Percentiles rank a stretch among this genome's conserved stretches.
These are phyloP conservation scores for Tritrichomonas musculus DNA, from an alignment of 208 protist genomes.

Conservation along the genomic window DNA sequence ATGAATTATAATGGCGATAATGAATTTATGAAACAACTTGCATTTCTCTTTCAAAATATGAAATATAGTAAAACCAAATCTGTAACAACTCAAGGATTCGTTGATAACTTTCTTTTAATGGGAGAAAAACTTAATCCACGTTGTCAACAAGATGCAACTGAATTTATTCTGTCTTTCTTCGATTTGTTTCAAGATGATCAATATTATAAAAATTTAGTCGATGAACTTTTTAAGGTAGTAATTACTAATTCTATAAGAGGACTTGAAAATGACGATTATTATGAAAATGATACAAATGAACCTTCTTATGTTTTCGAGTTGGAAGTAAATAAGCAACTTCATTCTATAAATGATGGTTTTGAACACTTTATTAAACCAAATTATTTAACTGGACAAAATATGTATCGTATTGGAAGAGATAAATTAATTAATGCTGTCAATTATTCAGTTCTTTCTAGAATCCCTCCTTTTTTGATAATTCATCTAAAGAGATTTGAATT, in stretches of 20 bases:
- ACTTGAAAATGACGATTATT: background rate
- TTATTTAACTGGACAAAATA: background rate
- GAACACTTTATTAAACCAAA: background rate
- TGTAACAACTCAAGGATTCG: background rate
- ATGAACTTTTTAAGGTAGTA: background rate
- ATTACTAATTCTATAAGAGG: background rate
- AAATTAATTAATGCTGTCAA: background rate
- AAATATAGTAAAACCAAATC: background rate
- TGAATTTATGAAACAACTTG: background rate
- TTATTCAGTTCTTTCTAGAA: background rate
- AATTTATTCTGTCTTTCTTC: background rate
- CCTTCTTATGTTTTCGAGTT: background rate
- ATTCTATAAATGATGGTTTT: background rate
- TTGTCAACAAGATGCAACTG: background rate
- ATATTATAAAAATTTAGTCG: background rate
- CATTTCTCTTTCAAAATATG: background rate
- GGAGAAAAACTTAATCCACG: background rate
- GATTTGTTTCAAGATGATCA: background rate
- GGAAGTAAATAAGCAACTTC: background rate
- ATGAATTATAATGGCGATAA: background rate
- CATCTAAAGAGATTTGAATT: slow-evolving; percentile 13
- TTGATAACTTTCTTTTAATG: background rate
- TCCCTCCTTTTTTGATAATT: background rate
- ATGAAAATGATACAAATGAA: background rate
- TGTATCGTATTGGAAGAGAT: background rate